A percentile compares a stretch with the other conserved stretches of the same genome.
Evolutionary conservation across 1,284 basidiomycete species (phyloP).

Genomic region (Microbotryum intermedium): DNA sequence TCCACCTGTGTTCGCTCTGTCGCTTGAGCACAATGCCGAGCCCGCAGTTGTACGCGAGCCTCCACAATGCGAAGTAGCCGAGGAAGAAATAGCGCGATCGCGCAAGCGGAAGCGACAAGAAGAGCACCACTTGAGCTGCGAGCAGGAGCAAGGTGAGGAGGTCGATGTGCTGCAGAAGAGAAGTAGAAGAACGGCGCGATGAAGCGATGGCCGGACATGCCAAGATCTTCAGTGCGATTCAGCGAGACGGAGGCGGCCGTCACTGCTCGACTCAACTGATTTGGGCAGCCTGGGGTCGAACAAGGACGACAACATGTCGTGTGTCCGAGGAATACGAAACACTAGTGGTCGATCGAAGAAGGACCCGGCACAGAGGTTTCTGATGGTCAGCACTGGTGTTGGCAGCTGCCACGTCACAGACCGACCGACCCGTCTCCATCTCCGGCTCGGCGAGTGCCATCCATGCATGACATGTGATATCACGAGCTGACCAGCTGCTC

Average conservation of each 20-base stretch:
- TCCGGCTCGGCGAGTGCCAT: too few species aligned
- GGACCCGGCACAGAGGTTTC: background rate
- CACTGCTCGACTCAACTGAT: constrained; percentile 42
- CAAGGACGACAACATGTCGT: constrained; percentile 84
- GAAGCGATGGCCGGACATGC: background rate
- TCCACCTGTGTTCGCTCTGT: constrained; percentile 89
- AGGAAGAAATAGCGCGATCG: constrained; percentile 62
- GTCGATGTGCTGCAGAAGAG: constrained; percentile 56
- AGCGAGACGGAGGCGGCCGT: background rate
- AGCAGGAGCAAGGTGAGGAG: constrained; percentile 73
- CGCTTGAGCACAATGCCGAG: constrained; percentile 88
- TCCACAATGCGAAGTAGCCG: constrained; percentile 85
- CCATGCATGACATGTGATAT: too few species aligned
- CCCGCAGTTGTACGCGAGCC: constrained; percentile 82
- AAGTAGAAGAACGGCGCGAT: background rate
- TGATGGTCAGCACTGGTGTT: background rate
- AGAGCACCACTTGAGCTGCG: constrained; percentile 68
- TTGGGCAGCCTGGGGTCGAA: constrained; percentile 83
- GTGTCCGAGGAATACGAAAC: constrained; percentile 88
- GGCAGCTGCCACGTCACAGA: background rate
- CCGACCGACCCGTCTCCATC: too few species aligned
- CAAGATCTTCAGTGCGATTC: background rate
- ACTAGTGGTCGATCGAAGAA: constrained; percentile 47
- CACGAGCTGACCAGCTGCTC: background rate
- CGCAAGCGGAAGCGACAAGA: constrained; percentile 50